These are phyloP conservation scores for Bacterosira constricta DNA, from an alignment of 108 stramenopile species.

Conservation along the genomic window DNA sequence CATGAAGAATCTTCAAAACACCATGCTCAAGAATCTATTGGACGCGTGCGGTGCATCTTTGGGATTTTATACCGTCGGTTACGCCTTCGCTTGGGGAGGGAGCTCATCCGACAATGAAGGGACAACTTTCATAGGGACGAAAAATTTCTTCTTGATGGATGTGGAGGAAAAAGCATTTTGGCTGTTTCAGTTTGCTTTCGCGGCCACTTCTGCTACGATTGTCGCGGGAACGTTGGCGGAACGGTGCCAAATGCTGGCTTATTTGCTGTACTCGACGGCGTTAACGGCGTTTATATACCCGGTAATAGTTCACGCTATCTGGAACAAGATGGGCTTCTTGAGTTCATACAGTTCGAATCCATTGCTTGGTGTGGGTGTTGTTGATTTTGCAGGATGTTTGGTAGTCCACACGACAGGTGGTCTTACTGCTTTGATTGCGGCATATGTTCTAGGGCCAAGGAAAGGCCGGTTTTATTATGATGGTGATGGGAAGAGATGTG, in stretches of 20 bases:
- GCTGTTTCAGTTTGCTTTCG: slow-evolving; percentile 89
- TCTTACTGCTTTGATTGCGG: slow-evolving; percentile 76
- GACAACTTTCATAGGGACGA: slow-evolving; percentile 66
- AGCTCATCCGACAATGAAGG: slow-evolving; percentile 11
- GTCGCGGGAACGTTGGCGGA: slow-evolving; percentile 96
- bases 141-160: slow-evolving; percentile 59
- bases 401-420: slow-evolving; percentile 96
- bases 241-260: slow-evolving; percentile 89
- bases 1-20: slow-evolving; percentile 84
- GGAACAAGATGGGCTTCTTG: slow-evolving; percentile 77
- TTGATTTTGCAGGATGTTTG: slow-evolving; percentile 93
- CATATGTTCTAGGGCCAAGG: slow-evolving; percentile 83
- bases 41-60: slow-evolving; percentile 86
- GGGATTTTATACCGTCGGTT: slow-evolving; percentile 77
- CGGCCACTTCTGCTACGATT: slow-evolving; percentile 88
- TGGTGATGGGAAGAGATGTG: slow-evolving; percentile 56
- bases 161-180: slow-evolving; percentile 56
- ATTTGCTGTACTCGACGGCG: slow-evolving; percentile 76
- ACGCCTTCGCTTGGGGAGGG: slow-evolving; percentile 81
- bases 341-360: slow-evolving; percentile 40
- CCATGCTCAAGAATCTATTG: slow-evolving; percentile 88
- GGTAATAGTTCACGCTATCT: slow-evolving; percentile 81
- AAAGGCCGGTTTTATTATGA: slow-evolving; percentile 86
- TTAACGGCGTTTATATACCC: slow-evolving; percentile 91
- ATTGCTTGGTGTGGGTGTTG: slow-evolving; percentile 57